Evolutionary conservation across 352 stramenopile species (phyloP), one percentile per base, ranked within the genome.

Genomic region (Globisporangium emineosum): DNA sequence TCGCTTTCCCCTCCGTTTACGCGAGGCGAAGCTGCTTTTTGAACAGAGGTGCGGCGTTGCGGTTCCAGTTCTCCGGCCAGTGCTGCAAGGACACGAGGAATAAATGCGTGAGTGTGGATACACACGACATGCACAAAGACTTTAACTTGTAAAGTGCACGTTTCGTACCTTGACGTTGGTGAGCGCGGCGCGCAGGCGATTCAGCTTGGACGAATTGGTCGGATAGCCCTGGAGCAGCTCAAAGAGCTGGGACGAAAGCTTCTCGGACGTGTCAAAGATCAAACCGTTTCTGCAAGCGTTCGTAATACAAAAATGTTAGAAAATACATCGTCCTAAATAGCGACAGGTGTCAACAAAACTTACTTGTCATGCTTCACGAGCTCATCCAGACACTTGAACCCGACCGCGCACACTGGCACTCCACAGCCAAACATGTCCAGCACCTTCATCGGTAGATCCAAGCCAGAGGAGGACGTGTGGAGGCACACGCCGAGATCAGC

Each of bases 361-460:
- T 97, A 98, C 56, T 88, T 78, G 55, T 90, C 83, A 79, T 99
- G 90, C 66, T 96, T 70, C 12, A 99, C 96, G 10, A 99, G 89
- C 73, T 99, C 98, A 32, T 78, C 70, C n/a, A 99, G 73, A 66
- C 95, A 99, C 57, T 90, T 77, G 82, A 99, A 99, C 45, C 77
- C 78, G 33, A 98, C 86, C 3, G 97, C 97, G 69, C 96, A 99
- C 0, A 99, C 98, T 19, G 98, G 98, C 37, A 99, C 79, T 15
- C 89, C 85, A 63, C 91, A 98, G 37, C 98, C 98, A 83, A 99
- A 99, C 93, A 99, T 99, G 78, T 99, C 98, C 35, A 99, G 78
- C 49, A 99, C 97, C 64, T 99, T 99, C 97, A 99, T 99, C 5
- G 98, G 98, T 47, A 99, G 75, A 77, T 99, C 98, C 35, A 99